Conservation (phyloP, 768 basidiomycete species). For the Boletus tylopilopsis region DNA sequence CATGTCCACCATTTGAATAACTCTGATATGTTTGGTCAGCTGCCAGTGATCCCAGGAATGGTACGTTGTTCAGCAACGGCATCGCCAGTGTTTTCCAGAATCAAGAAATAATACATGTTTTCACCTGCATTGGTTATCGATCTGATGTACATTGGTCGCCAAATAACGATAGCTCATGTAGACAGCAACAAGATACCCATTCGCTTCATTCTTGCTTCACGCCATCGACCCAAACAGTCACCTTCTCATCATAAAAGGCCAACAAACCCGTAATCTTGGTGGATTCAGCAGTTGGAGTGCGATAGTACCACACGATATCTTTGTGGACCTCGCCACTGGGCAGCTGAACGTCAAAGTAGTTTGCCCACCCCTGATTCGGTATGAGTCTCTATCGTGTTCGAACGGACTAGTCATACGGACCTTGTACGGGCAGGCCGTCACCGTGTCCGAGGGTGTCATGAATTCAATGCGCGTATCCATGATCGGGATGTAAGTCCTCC, state of each 20-base stretch:
- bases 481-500: conserved; percentile 60
- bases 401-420: conserved; percentile 28
- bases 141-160: too few relatives aligned
- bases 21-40: too few relatives aligned
- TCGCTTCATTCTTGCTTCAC: conserved; percentile 40
- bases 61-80: too few relatives aligned
- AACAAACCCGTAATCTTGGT: conserved; percentile 47
- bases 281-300: conserved; percentile 48
- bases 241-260: conserved; percentile 65
- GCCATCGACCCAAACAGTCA: conserved; percentile 63
- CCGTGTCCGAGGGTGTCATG: conserved; percentile 44
- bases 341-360: conserved; percentile 51
- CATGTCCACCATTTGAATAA: too few relatives aligned
- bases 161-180: too few relatives aligned
- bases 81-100: too few relatives aligned
- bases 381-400: background rate
- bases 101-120: too few relatives aligned
- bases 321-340: conserved; percentile 41
- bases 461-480: conserved; percentile 50
- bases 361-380: conserved; percentile 49
- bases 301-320: conserved; percentile 65
- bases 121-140: too few relatives aligned
- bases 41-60: too few relatives aligned
- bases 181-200: background rate
- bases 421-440: conserved; percentile 62